A percentile compares a stretch with the other conserved stretches of the same genome.
These are phyloP conservation scores for Psilocybe cyanescens DNA, from an alignment of 768 basidiomycete species.

Conservation along the genomic window DNA sequence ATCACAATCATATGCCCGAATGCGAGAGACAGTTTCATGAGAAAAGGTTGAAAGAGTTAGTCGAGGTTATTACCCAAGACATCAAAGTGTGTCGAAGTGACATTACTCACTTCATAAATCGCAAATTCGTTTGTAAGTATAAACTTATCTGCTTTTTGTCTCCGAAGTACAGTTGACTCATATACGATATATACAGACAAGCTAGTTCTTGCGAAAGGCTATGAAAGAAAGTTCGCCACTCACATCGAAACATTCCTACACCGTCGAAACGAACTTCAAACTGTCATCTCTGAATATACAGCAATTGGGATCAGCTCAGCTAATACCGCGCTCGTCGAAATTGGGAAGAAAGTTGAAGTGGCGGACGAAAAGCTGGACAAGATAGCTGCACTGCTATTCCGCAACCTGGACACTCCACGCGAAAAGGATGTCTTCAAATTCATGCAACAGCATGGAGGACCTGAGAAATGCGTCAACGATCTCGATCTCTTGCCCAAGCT, in stretches of 20 bases:
- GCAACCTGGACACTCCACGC: slow-evolving; percentile 33
- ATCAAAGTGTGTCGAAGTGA: slow-evolving; percentile 17
- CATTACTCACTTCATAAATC: slow-evolving; percentile 13
- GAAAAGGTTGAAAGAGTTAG: slow-evolving; percentile 8
- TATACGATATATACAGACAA: neutral
- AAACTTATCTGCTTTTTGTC: no score
- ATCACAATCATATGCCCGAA: slow-evolving; percentile 29
- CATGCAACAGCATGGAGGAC: slow-evolving; percentile 36
- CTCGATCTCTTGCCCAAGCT: slow-evolving; percentile 31
- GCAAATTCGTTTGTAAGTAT: slow-evolving; percentile 14
- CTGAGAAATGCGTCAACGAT: slow-evolving; percentile 32
- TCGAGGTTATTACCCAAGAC: slow-evolving; percentile 10
- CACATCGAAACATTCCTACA: slow-evolving; percentile 16
- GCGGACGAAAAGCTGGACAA: slow-evolving; percentile 28
- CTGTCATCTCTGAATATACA: slow-evolving; percentile 10
- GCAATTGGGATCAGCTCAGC: slow-evolving; percentile 29
- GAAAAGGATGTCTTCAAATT: slow-evolving; percentile 36
- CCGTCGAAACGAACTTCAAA: slow-evolving; percentile 9
- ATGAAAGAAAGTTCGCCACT: slow-evolving; percentile 14
- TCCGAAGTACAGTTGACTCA: no score
- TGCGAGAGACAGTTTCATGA: slow-evolving; percentile 8
- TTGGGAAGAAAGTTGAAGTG: slow-evolving; percentile 29
- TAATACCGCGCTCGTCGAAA: slow-evolving; percentile 27
- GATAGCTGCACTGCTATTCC: slow-evolving; percentile 29
- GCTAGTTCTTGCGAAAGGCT: slow-evolving; percentile 12